A percentile compares a stretch with the other conserved stretches of the same genome.
Conservation (phyloP, 805 yeast genomes). For the Cyberlindnera veronae region DNA sequence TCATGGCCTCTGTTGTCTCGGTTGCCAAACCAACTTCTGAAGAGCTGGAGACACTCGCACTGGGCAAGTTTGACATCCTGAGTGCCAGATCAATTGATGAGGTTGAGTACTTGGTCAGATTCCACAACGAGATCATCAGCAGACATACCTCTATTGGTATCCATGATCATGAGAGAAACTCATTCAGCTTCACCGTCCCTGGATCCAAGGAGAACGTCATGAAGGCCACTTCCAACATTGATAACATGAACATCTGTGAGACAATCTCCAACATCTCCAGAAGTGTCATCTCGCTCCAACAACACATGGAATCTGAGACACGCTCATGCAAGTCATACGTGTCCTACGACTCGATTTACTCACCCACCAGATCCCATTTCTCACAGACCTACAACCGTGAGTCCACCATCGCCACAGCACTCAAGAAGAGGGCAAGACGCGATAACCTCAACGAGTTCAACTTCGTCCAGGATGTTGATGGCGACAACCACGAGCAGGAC, state of each 20-base stretch:
- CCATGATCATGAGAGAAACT: slow-evolving; percentile 5
- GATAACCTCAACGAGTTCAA: slow-evolving; percentile 46
- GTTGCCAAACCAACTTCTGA: slow-evolving; percentile 25
- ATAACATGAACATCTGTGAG: slow-evolving; percentile 28
- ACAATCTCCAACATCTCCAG: slow-evolving; percentile 25
- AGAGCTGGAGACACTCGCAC: slow-evolving; percentile 35
- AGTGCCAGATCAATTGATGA: slow-evolving; percentile 73
- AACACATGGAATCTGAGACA: slow-evolving; percentile 12
- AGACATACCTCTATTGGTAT: slow-evolving; percentile 20
- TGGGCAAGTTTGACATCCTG: slow-evolving; percentile 52
- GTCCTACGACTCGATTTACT: slow-evolving; percentile 49
- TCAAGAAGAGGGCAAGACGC: slow-evolving; percentile 48
- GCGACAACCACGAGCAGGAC: slow-evolving; percentile 2
- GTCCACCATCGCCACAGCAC: too few relatives aligned
- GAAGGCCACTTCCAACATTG: slow-evolving; percentile 22
- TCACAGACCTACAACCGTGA: too few relatives aligned
- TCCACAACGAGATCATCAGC: slow-evolving; percentile 38
- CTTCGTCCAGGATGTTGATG: slow-evolving; percentile 27
- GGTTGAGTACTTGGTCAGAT: slow-evolving; percentile 50
- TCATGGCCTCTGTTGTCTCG: slow-evolving; percentile 27
- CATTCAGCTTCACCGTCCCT: slow-evolving; percentile 23
- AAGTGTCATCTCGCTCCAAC: slow-evolving; percentile 23
- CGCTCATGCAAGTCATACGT: slow-evolving; percentile 41
- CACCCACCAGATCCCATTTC: not conserved
- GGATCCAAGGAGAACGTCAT: slow-evolving; percentile 6